A percentile compares a stretch with the other conserved stretches of the same genome.
phyloP scores from a whole-genome alignment of 768 basidiomycete species.

The Lentinula sp. region DNA sequence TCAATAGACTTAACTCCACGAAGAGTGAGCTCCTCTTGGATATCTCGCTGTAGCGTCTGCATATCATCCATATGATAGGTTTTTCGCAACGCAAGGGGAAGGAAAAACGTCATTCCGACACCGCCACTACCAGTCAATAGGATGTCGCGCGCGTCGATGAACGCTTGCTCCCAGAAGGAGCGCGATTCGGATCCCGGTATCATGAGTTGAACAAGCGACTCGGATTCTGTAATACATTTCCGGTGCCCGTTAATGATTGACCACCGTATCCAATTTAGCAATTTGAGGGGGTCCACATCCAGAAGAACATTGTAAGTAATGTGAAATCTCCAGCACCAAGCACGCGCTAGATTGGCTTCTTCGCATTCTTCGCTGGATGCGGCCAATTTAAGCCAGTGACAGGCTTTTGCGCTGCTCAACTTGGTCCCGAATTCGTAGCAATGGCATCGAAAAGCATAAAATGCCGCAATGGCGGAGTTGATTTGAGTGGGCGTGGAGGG shows the following conservation, averaged over 20 bases:
- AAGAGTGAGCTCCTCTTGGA: conserved; percentile 3
- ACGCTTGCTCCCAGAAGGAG: neutral
- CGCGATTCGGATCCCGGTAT: neutral
- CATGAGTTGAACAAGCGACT: neutral
- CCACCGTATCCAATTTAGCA: conserved; percentile 4
- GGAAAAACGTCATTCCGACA: conserved; percentile 8
- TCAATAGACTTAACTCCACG: conserved; percentile 7
- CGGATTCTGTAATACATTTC: conserved; percentile 1
- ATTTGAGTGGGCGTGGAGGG: neutral
- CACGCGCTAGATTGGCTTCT: conserved; percentile 6
- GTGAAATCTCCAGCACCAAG: conserved; percentile 10
- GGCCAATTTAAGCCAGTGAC: conserved; percentile 6
- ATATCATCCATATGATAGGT: neutral
- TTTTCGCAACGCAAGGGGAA: neutral
- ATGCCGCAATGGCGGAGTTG: conserved; percentile 1
- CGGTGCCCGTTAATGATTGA: conserved; percentile 6
- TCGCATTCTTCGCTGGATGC: conserved; percentile 4
- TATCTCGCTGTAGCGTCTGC: conserved; percentile 1
- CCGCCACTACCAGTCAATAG: neutral
- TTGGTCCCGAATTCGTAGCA: conserved; percentile 7
- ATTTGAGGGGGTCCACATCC: neutral
- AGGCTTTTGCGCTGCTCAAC: conserved; percentile 1
- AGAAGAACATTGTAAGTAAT: conserved; percentile 2
- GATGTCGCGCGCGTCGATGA: neutral
- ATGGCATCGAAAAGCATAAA: conserved; percentile 8